Base-by-base conservation (phyloP, 2,329 filamentous ascomycete genomes). In the Colletotrichum zoysiae region DNA sequence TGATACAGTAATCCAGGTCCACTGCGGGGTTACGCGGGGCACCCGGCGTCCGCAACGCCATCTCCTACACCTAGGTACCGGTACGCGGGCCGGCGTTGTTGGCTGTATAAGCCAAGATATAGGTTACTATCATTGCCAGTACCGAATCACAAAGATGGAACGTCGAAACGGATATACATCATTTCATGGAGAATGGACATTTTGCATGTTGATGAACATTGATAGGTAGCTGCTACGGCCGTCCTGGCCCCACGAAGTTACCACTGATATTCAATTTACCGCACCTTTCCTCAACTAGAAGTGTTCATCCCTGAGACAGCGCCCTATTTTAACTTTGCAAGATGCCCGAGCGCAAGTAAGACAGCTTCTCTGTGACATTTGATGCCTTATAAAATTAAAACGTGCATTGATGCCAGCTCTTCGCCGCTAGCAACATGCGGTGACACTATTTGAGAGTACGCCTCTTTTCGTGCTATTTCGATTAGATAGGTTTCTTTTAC, bases 11-110 rank as follows among this genome's bases (percentile, higher is more conserved):
- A 51, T 55, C 18, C 4, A 20, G 65, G 57, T 16, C 70, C 70
- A 65, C 65, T 70, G 70, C 66, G 70, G 70, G 70, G 65, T 50
- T 38, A 20, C 38, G 65, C 69, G 65, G 65, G 69, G 65, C 51
- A 44, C 44, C 40, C 61, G 38, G 18, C 50, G 20, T 57, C 44
- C 46, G 48, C 55, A 18, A 38, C 48, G 48, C 59, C 23, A 18
- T 53, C 50, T 30, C 14, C 23, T 53, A 30, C 18, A n/a, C 18
- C 53, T 23, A n/a, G n/a, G n/a, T n/a, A 14, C 46, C 46, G 59
- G 46, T 40, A 9, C 46, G 33, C 46, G 33, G 60, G 60, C 60
- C 60, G 60, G 46, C 23, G 33, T 16, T 18, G 57, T 12, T 60
- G 18, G 26, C 30, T 30, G 16, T 12, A 38, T 16, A 1, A 59